phyloP scores from a whole-genome alignment of 1,139 yeast genomes.

The Yamadazyma atmosphaerica region DNA sequence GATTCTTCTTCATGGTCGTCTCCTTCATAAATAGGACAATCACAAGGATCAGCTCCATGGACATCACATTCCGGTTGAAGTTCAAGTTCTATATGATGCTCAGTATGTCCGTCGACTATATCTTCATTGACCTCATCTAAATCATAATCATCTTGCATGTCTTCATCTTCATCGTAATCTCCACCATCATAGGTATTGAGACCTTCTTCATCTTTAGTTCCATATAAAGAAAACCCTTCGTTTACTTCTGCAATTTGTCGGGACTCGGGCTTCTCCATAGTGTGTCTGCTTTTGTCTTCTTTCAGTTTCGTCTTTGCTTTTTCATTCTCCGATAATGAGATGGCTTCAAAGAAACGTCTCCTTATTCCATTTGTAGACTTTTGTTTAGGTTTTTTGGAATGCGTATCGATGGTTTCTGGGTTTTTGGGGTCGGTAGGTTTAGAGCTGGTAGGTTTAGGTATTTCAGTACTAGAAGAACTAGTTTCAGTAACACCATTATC shows the following conservation, averaged over 20 bases:
- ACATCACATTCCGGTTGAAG: conserved; percentile 33
- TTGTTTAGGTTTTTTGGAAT: too few species aligned
- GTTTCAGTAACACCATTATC: too few species aligned
- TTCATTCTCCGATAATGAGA: neutral
- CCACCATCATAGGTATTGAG: conserved; percentile 24
- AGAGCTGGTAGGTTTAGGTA: too few species aligned
- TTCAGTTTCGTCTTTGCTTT: neutral
- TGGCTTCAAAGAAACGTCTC: conserved; percentile 2
- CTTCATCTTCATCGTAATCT: conserved; percentile 11
- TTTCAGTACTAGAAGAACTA: too few species aligned
- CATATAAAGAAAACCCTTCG: conserved; percentile 40
- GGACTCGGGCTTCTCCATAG: too few species aligned
- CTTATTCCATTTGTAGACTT: neutral
- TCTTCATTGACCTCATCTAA: conserved; percentile 34
- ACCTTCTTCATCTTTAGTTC: conserved; percentile 44
- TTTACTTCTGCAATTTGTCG: conserved; percentile 4
- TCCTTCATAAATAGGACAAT: conserved; percentile 30
- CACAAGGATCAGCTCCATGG: conserved; percentile 33
- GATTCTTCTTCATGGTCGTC: conserved; percentile 33
- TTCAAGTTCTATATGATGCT: conserved; percentile 47
- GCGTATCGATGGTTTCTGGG: too few species aligned
- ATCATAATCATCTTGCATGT: conserved; percentile 39
- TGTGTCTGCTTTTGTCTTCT: neutral
- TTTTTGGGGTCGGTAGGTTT: too few species aligned
- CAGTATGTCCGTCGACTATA: conserved; percentile 26